A percentile compares a stretch with the other conserved stretches of the same genome.
Conservation (phyloP, 768 basidiomycete species). For the Auriculariales sp. region DNA sequence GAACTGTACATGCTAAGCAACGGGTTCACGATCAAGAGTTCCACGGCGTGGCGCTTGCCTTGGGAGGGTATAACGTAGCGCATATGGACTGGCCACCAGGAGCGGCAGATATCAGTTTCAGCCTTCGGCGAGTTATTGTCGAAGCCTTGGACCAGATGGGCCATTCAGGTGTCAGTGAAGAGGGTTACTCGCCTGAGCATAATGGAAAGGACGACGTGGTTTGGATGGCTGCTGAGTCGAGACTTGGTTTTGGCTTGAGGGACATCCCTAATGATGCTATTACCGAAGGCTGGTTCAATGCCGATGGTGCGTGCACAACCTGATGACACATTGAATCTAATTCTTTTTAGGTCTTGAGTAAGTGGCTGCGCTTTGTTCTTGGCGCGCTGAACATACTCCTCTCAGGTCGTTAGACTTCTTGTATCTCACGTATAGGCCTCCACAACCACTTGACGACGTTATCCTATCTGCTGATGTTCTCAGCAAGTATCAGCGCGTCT, state of each 20-base stretch:
- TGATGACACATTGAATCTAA: too few relatives aligned
- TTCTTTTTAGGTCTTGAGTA: conserved; percentile 23
- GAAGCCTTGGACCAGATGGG: conserved; percentile 43
- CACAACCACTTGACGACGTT: conserved; percentile 47
- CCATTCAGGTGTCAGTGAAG: background rate
- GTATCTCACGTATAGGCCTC: conserved; percentile 83
- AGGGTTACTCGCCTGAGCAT: conserved; percentile 5
- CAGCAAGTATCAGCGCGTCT: conserved; percentile 77
- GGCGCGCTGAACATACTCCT: background rate
- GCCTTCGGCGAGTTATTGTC: conserved; percentile 70
- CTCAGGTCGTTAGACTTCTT: conserved; percentile 75
- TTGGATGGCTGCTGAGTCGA: conserved; percentile 18
- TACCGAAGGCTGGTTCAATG: conserved; percentile 68
- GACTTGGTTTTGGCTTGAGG: conserved; percentile 64
- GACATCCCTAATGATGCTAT: conserved; percentile 52
- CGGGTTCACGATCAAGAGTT: conserved; percentile 16
- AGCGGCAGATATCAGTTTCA: conserved; percentile 71
- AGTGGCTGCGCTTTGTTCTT: conserved; percentile 9
- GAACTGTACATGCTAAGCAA: conserved; percentile 14
- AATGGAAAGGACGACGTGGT: conserved; percentile 9
- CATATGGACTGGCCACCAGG: conserved; percentile 61
- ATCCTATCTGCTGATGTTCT: conserved; percentile 57
- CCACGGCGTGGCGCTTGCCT: conserved; percentile 1
- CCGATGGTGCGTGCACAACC: conserved; percentile 42
- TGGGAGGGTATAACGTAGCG: conserved; percentile 12